Evolutionary conservation across 495 filamentous ascomycete genomes (phyloP).

Genomic region (Tuber indicum): DNA sequence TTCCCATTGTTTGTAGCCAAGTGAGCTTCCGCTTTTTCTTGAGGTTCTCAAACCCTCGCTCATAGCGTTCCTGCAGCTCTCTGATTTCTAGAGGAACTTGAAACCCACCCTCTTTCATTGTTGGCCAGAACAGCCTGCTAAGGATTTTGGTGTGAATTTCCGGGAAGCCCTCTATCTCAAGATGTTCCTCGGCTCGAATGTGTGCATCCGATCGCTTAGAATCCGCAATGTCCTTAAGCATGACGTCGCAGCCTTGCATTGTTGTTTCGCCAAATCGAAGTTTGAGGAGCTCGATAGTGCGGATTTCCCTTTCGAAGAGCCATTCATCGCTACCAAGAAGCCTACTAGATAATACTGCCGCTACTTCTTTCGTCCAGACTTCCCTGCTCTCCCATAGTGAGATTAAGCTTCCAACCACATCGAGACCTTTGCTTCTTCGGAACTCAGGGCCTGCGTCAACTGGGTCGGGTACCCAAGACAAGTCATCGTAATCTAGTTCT

Average conservation of each 20-base stretch:
- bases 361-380: slow-evolving; percentile 88
- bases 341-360: slow-evolving; percentile 72
- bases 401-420: slow-evolving; percentile 87
- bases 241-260: slow-evolving; percentile 88
- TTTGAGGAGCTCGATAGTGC: slow-evolving; percentile 81
- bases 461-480: slow-evolving; percentile 86
- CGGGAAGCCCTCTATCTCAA: slow-evolving; percentile 28
- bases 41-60: slow-evolving; percentile 65
- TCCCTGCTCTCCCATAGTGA: slow-evolving; percentile 79
- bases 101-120: slow-evolving; percentile 71
- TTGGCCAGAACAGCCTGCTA: slow-evolving; percentile 91
- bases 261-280: slow-evolving; percentile 76
- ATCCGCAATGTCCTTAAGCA: slow-evolving; percentile 90
- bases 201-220: slow-evolving; percentile 63
- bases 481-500: slow-evolving; percentile 79
- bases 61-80: slow-evolving; percentile 62
- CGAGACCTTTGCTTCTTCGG: slow-evolving; percentile 75
- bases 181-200: slow-evolving; percentile 52
- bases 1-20: slow-evolving; percentile 77
- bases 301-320: slow-evolving; percentile 45
- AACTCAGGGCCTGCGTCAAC: slow-evolving; percentile 90
- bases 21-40: slow-evolving; percentile 78
- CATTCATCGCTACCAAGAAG: slow-evolving; percentile 61
- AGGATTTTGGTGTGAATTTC: slow-evolving; percentile 72
- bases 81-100: slow-evolving; percentile 58